phyloP scores from a whole-genome alignment of 2,329 filamentous ascomycete species.

The Ascochyta viciae-villosae region DNA sequence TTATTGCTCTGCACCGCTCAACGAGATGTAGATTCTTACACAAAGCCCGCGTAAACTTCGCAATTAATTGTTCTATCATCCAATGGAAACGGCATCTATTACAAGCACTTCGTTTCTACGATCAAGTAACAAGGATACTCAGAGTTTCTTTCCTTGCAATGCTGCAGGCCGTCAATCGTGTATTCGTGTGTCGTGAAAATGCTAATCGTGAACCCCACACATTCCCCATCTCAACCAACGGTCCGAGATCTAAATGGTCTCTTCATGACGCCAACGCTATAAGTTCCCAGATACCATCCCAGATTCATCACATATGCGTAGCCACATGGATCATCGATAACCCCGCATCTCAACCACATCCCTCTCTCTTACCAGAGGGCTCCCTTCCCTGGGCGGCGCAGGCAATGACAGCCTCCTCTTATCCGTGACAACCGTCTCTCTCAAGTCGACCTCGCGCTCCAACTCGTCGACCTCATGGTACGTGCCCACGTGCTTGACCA shows the following conservation, averaged over 20 bases:
- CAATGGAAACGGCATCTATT: too few species aligned
- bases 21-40: too few species aligned
- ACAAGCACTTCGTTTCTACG: not conserved
- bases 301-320: not conserved
- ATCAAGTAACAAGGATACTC: not conserved
- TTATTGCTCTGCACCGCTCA: too few species aligned
- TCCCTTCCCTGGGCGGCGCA: constrained; percentile 22
- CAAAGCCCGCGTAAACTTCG: too few species aligned
- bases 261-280: constrained; percentile 1
- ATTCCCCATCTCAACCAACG: not conserved
- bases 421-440: constrained; percentile 34
- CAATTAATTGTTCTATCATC: too few species aligned
- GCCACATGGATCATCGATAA: constrained; percentile 19
- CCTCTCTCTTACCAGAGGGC: constrained; percentile 22
- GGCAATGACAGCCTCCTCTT: constrained; percentile 29
- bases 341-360: constrained; percentile 24
- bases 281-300: not conserved
- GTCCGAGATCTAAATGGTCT: not conserved
- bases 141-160: not conserved
- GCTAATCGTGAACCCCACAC: not conserved
- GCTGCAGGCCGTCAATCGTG: not conserved
- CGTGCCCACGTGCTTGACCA: constrained; percentile 47
- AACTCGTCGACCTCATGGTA: constrained; percentile 44
- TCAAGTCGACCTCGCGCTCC: constrained; percentile 41
- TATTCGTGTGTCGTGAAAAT: constrained; percentile 1